Percentiles rank a stretch among this genome's conserved stretches.
Conservation (phyloP, 1,284 basidiomycete species). For the Leucoagaricus sp. region DNA sequence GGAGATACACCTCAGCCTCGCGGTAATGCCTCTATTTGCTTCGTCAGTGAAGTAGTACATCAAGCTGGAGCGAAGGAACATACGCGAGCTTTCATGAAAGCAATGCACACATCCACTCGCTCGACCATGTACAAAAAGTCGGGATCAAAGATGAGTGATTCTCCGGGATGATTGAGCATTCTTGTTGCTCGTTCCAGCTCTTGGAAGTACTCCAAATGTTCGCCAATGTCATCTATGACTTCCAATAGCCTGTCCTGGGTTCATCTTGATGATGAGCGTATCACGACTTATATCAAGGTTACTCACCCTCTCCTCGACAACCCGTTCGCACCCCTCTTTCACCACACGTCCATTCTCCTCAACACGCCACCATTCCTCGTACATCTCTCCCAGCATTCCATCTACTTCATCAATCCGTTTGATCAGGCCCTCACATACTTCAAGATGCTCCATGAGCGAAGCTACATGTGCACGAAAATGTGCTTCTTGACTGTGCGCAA, state of each 20-base stretch:
- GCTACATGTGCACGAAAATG: conserved; percentile 85
- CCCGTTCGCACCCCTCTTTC: conserved; percentile 86
- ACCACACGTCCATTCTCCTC: conserved; percentile 87
- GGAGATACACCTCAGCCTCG: conserved; percentile 88
- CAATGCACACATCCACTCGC: conserved; percentile 88
- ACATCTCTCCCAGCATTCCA: conserved; percentile 75
- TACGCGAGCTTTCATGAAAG: conserved; percentile 84
- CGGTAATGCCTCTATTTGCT: conserved; percentile 75
- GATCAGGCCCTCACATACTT: conserved; percentile 73
- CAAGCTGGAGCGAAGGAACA: conserved; percentile 32
- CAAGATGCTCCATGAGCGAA: conserved; percentile 71
- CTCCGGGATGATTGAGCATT: conserved; percentile 90
- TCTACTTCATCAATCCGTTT: conserved; percentile 73
- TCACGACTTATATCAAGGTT: not conserved
- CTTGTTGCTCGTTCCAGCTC: conserved; percentile 88
- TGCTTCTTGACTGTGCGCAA: conserved; percentile 89
- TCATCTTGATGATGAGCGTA: not conserved
- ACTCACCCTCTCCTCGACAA: conserved; percentile 82
- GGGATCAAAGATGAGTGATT: conserved; percentile 83
- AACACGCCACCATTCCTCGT: conserved; percentile 80
- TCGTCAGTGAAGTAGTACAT: conserved; percentile 12
- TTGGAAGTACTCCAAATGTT: conserved; percentile 86
- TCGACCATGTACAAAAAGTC: conserved; percentile 95
- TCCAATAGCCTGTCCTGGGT: conserved; percentile 72
- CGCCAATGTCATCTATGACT: conserved; percentile 76